These are phyloP conservation scores for Stentor roeselii DNA, from an alignment of 73 alveolate genomes.

Conservation along the genomic window DNA sequence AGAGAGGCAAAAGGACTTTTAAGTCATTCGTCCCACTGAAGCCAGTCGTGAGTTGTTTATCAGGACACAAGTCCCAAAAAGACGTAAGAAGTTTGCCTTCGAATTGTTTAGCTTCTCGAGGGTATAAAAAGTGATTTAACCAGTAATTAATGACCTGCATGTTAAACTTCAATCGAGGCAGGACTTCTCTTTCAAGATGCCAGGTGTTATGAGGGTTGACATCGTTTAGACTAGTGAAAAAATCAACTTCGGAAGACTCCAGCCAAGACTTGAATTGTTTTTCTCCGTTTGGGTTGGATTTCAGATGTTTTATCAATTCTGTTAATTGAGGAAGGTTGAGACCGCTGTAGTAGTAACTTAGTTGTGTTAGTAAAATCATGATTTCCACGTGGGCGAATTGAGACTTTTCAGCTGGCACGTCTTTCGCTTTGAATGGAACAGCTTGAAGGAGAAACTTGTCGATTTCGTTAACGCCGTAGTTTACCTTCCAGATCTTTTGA, in stretches of 20 bases:
- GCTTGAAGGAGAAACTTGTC: background rate
- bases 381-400: conserved; percentile 25
- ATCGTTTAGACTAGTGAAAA: background rate
- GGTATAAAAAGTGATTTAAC: conserved; percentile 17
- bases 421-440: conserved; percentile 27
- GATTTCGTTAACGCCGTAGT: background rate
- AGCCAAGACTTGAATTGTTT: background rate
- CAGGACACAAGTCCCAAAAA: background rate
- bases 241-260: background rate
- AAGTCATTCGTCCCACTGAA: background rate
- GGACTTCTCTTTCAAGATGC: background rate
- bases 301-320: too few relatives aligned
- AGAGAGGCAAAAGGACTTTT: background rate
- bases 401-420: conserved; percentile 26
- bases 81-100: conserved; percentile 4
- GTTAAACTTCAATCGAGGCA: background rate
- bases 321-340: too few relatives aligned
- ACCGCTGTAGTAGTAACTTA: background rate
- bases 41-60: background rate
- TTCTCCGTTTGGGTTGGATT: background rate
- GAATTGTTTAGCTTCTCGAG: conserved; percentile 24
- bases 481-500: background rate
- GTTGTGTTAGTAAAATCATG: conserved; percentile 13
- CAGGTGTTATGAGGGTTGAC: too few relatives aligned
- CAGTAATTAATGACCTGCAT: background rate